Percentiles rank a stretch among this genome's conserved stretches.
These are phyloP conservation scores for Populus davidiana DNA, from an alignment of 345 rosid genomes.

Conservation along the genomic window DNA sequence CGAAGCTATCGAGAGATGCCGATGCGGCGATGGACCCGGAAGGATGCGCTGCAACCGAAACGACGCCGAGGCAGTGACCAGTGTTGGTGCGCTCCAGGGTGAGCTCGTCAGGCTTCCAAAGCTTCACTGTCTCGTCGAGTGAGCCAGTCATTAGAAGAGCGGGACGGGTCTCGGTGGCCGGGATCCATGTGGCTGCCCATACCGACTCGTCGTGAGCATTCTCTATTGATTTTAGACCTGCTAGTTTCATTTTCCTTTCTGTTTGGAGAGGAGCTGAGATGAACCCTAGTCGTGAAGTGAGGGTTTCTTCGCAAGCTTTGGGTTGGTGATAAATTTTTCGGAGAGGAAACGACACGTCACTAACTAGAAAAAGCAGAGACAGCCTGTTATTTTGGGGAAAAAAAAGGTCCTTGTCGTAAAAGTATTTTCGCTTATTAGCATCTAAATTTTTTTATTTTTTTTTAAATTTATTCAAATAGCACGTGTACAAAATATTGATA, in stretches of 20 bases:
- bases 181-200: slow-evolving; percentile 92
- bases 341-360: too few relatives aligned
- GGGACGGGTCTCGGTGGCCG: slow-evolving; percentile 63
- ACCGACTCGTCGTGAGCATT: slow-evolving; percentile 87
- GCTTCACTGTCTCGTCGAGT: slow-evolving; percentile 88
- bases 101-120: slow-evolving; percentile 82
- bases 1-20: slow-evolving; percentile 92
- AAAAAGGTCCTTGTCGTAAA: too few relatives aligned
- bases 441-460: too few relatives aligned
- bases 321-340: too few relatives aligned
- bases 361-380: too few relatives aligned
- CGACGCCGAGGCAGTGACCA: slow-evolving; percentile 92
- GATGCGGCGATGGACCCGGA: slow-evolving; percentile 91
- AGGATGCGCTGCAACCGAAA: slow-evolving; percentile 92
- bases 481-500: too few relatives aligned
- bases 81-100: slow-evolving; percentile 73
- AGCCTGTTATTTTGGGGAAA: too few relatives aligned
- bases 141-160: slow-evolving; percentile 80
- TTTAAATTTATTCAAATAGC: too few relatives aligned
- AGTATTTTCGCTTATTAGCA: too few relatives aligned
- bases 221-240: slow-evolving; percentile 76
- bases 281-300: slow-evolving; percentile 2
- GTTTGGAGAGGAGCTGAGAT: not conserved
- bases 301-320: not conserved
- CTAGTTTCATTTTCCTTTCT: slow-evolving; percentile 59